Conservation (phyloP, 2,329 filamentous ascomycete species). For the Byssochlamys sp. region DNA sequence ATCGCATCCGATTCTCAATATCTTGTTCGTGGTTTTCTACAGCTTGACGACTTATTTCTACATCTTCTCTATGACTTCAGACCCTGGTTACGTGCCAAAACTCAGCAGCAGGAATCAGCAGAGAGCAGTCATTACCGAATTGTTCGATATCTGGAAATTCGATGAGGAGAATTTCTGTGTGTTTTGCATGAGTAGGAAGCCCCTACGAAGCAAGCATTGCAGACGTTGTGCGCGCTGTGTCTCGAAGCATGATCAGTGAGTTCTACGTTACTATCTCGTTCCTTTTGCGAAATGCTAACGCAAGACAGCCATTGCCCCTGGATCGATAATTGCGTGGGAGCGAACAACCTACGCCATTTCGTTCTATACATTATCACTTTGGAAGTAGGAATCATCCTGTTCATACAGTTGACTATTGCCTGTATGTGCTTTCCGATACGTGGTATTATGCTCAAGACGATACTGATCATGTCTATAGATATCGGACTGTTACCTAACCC, state of each 20-base stretch:
- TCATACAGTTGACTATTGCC: conserved; percentile 62
- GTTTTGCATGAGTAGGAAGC: conserved; percentile 85
- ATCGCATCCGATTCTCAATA: conserved; percentile 62
- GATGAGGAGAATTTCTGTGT: conserved; percentile 92
- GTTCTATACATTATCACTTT: conserved; percentile 77
- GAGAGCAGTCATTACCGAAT: conserved; percentile 76
- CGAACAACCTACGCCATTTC: conserved; percentile 95
- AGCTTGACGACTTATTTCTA: conserved; percentile 76
- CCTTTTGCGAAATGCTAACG: conserved; percentile 4
- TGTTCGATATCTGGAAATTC: conserved; percentile 77
- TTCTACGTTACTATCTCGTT: conserved; percentile 11
- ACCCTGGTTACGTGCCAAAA: conserved; percentile 90
- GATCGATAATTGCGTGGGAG: conserved; percentile 91
- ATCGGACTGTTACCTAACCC: conserved; percentile 50
- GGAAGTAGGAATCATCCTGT: conserved; percentile 62
- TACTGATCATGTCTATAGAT: conserved; percentile 38
- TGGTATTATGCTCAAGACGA: conserved; percentile 1
- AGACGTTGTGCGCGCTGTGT: conserved; percentile 83
- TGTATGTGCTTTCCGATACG: conserved; percentile 45
- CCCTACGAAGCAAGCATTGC: conserved; percentile 91
- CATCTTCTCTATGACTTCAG: conserved; percentile 69
- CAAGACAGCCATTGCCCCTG: conserved; percentile 79
- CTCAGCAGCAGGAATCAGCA: conserved; percentile 81
- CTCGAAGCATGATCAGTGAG: conserved; percentile 92
- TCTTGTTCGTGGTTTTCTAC: conserved; percentile 60